Base-by-base conservation (phyloP, 345 rosid genomes). In the Aquilaria yunnanensis region DNA sequence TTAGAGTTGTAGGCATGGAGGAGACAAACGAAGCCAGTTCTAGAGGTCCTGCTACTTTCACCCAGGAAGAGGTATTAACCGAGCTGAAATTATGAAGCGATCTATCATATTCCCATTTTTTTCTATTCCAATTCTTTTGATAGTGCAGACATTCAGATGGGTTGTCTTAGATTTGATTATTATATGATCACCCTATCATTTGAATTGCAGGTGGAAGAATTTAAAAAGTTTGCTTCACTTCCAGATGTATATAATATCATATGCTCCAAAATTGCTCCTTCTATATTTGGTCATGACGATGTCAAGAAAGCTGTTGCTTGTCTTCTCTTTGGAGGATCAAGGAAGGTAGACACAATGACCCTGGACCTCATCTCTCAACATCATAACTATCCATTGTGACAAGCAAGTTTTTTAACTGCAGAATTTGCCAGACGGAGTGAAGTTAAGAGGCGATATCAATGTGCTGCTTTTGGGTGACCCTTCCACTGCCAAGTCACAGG, bases 401-500 rank as follows among this genome's bases (percentile, higher is more conserved):
- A 66, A 66, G 72, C 12, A 16, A 46, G 23, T 54, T 54, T 54
- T 66, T 3, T 13, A 45, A 23, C 3, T 75, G 58, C 82, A 94
- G 92, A 73, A 73, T 75, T 76, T 94, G 75, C 97, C 96, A 1
- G 97, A 90, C 73, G 97, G 97, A 54, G 99, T 90, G 56, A 90
- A 78, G 73, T 83, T 94, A 67, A 80, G 99, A 76, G 99, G 99
- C 64, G 96, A 94, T 77, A 86, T 94, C 67, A 94, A 90, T 72
- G 95, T 94, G 66, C 69, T 94, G 85, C 90, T 88, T 74, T 71
- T 90, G 61, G 97, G 99, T 48, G 99, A 94, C 69, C 96, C 99
- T 55, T 94, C 99, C 49, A 94, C 99, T 51, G 96, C 97, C 56
- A 94, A 94, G 72, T 94, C 99, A 60, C 99, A 94, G 91, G 97